phyloP scores from a whole-genome alignment of 176 grass and related monocot genomes.

The Pontederia paniculata region DNA sequence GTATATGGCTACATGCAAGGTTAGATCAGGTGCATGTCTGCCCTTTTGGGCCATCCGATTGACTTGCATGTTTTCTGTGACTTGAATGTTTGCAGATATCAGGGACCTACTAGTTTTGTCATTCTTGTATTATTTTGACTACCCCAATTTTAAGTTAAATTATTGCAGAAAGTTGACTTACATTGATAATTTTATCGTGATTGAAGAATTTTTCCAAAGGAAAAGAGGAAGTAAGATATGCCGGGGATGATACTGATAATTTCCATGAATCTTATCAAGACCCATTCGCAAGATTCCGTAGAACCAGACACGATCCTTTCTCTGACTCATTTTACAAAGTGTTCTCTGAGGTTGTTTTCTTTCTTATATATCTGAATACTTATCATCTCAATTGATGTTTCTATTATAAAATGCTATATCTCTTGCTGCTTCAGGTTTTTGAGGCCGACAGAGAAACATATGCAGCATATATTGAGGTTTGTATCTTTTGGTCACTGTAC shows the following conservation, averaged over 20 bases:
- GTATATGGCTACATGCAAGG: too few species aligned
- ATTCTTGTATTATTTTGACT: background rate
- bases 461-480: slow-evolving; percentile 71
- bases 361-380: background rate
- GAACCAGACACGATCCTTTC: slow-evolving; percentile 51
- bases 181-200: slow-evolving; percentile 1
- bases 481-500: slow-evolving; percentile 23
- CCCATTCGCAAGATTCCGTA: slow-evolving; percentile 55
- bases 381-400: slow-evolving; percentile 2
- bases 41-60: too few species aligned
- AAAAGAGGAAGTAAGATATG: slow-evolving; percentile 28
- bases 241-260: slow-evolving; percentile 18
- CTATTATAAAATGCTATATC: slow-evolving; percentile 12
- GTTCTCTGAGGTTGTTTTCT: slow-evolving; percentile 70
- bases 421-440: slow-evolving; percentile 65
- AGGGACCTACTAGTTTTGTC: slow-evolving; percentile 7
- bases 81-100: too few species aligned
- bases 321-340: slow-evolving; percentile 73
- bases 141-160: background rate
- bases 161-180: background rate
- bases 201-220: slow-evolving; percentile 59
- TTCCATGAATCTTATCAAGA: slow-evolving; percentile 55
- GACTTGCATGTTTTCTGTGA: too few species aligned
- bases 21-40: too few species aligned
- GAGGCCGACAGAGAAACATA: slow-evolving; percentile 40